Base-by-base conservation (phyloP, 805 yeast genomes). In the Saccharomyces jurei region DNA sequence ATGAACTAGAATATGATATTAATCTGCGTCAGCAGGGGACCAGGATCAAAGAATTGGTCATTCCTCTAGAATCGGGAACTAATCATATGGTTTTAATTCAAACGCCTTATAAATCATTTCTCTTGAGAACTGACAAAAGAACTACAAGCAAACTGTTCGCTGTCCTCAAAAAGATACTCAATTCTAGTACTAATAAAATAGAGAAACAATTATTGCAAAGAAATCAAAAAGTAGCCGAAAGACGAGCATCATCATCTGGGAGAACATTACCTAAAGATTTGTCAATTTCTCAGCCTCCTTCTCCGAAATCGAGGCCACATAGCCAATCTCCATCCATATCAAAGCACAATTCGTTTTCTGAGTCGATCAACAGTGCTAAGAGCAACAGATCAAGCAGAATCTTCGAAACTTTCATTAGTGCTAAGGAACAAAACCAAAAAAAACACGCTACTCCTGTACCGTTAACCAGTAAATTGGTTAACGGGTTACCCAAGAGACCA, bases 81-180 rank as follows among this genome's bases (percentile, higher is more conserved):
- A 65, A 75, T 29, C 58, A 62, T 30, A 52, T 65, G 17, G 83
- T 85, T 71, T 85, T 83, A 0, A 77, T 85, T 32, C 78, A 77
- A 56, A 81, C 88, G 0, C 72, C 73, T n/a, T 73, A 69, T 29
- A 73, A 79, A 13, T 76, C 88, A 0, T 78, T 83, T 59, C 74
- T 79, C 3, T 79, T 83, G 65, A 84, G 82, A 59, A 81, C 79
- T 10, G 80, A 80, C 46, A 77, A 75, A 53, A 67, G 64, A 44
- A 85, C 81, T 41, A 72, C 81, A 0, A 69, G 75, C 13, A 63
- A 71, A 21, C 86, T 92, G 92, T 79, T 87, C 0, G 76, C 74
- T 41, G 66, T 79, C 0, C 66, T 84, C 21, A 80, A 78, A 4
- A 76, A 73, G 54, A 72, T 85, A 1, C 77, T 81, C 51, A 64